phyloP scores from a whole-genome alignment of 2,329 filamentous ascomycete genomes.

The Pseudocercospora eumusae region DNA sequence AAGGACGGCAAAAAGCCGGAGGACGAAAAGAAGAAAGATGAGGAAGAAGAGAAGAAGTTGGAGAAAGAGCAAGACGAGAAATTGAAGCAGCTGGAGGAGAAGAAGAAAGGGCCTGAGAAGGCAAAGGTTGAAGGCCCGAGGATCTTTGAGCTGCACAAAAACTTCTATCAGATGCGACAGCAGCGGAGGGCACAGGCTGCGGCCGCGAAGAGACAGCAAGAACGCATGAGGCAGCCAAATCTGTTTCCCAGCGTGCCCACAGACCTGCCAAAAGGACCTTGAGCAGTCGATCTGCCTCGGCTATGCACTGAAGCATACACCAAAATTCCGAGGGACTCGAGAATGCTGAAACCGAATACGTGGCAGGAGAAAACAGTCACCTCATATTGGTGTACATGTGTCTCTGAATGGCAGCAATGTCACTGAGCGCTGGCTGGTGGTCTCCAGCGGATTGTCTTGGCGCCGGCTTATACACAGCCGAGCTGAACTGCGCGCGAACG shows the following conservation, averaged over 20 bases:
- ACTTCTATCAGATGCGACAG: constrained; percentile 83
- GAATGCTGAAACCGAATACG: not conserved
- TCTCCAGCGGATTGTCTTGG: not conserved
- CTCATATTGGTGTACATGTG: not conserved
- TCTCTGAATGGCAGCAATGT: not conserved
- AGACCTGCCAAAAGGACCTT: constrained; percentile 15
- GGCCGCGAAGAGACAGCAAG: constrained; percentile 75
- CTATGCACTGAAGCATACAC: not conserved
- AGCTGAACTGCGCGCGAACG: not conserved
- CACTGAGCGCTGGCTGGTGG: not conserved
- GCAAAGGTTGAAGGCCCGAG: constrained; percentile 68
- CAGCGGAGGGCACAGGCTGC: constrained; percentile 78
- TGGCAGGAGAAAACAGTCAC: not conserved
- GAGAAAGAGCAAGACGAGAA: constrained; percentile 49
- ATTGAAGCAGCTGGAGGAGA: constrained; percentile 44
- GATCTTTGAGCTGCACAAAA: constrained; percentile 83
- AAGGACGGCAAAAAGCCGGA: constrained; percentile 60
- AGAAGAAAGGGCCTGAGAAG: constrained; percentile 62
- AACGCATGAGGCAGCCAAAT: constrained; percentile 74
- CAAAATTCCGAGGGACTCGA: not conserved
- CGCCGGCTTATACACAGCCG: constrained; percentile 1
- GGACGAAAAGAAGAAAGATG: constrained; percentile 77
- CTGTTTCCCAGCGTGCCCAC: constrained; percentile 84
- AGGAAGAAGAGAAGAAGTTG: constrained; percentile 46
- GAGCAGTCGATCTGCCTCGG: constrained; percentile 3